A percentile compares a stretch with the other conserved stretches of the same genome.
These are phyloP conservation scores for Paramecium biaurelia DNA, from an alignment of 73 alveolate species.

Conservation along the genomic window DNA sequence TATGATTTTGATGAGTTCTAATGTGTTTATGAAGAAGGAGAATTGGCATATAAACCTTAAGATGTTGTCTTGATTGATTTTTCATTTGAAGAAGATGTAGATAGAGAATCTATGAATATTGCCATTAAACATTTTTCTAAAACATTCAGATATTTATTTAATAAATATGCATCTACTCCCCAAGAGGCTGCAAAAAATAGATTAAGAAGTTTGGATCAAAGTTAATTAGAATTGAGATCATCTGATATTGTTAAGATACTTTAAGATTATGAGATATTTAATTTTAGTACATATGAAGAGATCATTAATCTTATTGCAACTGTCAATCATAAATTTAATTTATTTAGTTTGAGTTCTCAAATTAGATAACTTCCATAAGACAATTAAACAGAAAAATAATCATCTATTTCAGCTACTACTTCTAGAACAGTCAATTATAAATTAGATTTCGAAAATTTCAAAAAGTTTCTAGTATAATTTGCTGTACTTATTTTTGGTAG, in stretches of 20 bases:
- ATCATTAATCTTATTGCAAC: neutral
- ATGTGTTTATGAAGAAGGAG: slow-evolving; percentile 41
- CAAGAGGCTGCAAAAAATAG: slow-evolving; percentile 2
- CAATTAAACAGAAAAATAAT: neutral
- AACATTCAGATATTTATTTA: neutral
- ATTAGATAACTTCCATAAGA: neutral
- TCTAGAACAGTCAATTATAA: slow-evolving; percentile 1
- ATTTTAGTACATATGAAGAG: slow-evolving; percentile 38
- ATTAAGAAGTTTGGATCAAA: neutral
- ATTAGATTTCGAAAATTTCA: slow-evolving; percentile 4
- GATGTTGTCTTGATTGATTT: neutral
- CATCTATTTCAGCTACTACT: neutral
- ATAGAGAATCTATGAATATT: slow-evolving; percentile 31
- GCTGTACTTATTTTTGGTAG: slow-evolving; percentile 24
- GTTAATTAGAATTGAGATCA: neutral
- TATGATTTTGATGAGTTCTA: slow-evolving; percentile 22
- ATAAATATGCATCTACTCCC: neutral
- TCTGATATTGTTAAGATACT: slow-evolving; percentile 17
- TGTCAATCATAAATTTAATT: neutral
- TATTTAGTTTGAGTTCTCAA: neutral
- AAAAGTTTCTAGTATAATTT: neutral
- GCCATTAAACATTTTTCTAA: neutral
- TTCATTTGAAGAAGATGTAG: slow-evolving; percentile 6
- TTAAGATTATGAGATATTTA: neutral
- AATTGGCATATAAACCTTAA: neutral